These are phyloP conservation scores for Boletus pseudopeckii DNA, from an alignment of 768 basidiomycete species.

Conservation along the genomic window DNA sequence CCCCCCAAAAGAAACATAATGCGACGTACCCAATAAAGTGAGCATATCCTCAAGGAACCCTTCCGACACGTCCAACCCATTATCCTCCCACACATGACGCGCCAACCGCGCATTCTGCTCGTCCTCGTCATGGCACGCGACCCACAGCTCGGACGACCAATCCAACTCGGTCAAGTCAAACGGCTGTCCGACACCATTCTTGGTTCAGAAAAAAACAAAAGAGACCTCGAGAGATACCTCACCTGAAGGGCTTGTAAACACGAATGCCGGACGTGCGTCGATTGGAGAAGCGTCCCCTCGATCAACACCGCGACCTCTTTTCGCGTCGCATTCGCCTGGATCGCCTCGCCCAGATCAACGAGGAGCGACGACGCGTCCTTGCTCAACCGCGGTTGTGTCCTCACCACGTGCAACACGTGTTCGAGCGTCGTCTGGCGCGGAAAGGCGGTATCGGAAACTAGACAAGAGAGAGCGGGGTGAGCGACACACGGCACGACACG, in stretches of 20 bases:
- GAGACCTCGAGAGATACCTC: not conserved
- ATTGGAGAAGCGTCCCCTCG: constrained; percentile 74
- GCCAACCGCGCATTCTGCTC: constrained; percentile 88
- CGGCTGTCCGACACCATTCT: constrained; percentile 45
- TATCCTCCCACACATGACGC: constrained; percentile 87
- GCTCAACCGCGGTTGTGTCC: constrained; percentile 72
- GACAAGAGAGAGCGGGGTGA: not conserved
- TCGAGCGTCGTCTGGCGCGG: constrained; percentile 71
- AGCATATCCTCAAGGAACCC: constrained; percentile 52
- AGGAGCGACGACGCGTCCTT: constrained; percentile 83
- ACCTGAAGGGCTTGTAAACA: constrained; percentile 92
- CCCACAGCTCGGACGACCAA: constrained; percentile 86
- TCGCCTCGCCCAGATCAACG: constrained; percentile 76
- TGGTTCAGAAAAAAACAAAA: not conserved
- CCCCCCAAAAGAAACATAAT: no score
- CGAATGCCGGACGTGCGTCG: constrained; percentile 82
- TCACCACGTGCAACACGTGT: constrained; percentile 68
- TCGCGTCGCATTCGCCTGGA: constrained; percentile 56
- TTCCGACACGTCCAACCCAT: constrained; percentile 85
- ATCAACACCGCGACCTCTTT: constrained; percentile 68
- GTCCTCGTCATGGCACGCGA: constrained; percentile 84
- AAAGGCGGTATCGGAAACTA: constrained; percentile 69
- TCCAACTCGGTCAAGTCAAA: constrained; percentile 94
- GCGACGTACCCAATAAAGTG: constrained; percentile 58
- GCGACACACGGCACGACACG: constrained; percentile 5